Percentiles rank a stretch among this genome's conserved stretches.
Conservation (phyloP, 345 rosid species). For the Melaleuca quinquenervia region DNA sequence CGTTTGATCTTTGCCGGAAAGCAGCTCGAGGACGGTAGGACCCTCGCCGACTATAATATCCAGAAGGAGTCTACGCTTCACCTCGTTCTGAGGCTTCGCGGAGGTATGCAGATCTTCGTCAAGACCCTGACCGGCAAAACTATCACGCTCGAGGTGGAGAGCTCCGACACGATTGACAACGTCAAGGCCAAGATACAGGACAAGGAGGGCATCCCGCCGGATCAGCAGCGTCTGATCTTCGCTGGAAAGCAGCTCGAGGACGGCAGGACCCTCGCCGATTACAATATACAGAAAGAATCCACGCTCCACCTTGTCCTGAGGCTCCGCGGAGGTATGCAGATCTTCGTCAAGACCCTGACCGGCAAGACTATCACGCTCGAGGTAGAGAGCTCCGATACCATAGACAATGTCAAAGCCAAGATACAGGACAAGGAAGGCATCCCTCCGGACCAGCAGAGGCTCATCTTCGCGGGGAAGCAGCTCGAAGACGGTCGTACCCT, state of each 20-base stretch:
- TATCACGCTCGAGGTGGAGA: constrained; percentile 5
- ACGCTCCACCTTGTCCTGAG: constrained; percentile 10
- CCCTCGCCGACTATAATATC: constrained; percentile 10
- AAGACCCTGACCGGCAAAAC: constrained; percentile 8
- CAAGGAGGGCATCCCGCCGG: constrained; percentile 13
- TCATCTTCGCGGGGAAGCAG: constrained; percentile 13
- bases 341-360: constrained; percentile 10
- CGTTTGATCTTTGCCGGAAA: constrained; percentile 9
- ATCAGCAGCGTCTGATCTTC: constrained; percentile 8
- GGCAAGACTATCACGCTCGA: constrained; percentile 9
- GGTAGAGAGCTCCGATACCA: constrained; percentile 5
- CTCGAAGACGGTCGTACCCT: constrained; percentile 8
- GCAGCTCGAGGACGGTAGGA: constrained; percentile 15
- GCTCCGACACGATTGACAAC: constrained; percentile 9
- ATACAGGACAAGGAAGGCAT: constrained; percentile 9
- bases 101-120: constrained; percentile 12
- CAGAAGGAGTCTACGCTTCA: constrained; percentile 17
- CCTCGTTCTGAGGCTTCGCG: constrained; percentile 7
- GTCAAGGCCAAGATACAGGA: constrained; percentile 10
- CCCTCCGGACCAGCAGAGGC: constrained; percentile 7
- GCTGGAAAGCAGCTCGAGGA: constrained; percentile 14
- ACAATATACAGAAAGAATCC: constrained; percentile 14
- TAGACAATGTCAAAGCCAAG: constrained; percentile 5
- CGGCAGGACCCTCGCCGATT: constrained; percentile 10
- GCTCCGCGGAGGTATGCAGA: constrained; percentile 12